A percentile compares a stretch with the other conserved stretches of the same genome.
These are phyloP conservation scores for Candolleomyces efflorescens DNA, from an alignment of 768 basidiomycete genomes.

Conservation along the genomic window DNA sequence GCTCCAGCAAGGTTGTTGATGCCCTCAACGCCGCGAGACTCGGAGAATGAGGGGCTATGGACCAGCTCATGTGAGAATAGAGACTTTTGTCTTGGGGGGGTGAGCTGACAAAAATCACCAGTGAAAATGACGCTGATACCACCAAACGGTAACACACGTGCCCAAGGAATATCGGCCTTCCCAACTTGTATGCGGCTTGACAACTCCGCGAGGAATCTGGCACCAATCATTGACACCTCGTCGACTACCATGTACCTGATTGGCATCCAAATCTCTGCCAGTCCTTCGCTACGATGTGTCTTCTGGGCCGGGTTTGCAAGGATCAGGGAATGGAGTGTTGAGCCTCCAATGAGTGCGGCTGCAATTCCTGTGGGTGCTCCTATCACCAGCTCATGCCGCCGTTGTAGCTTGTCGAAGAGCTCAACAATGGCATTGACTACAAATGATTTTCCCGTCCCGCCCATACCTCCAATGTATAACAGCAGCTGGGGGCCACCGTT, in stretches of 20 bases:
- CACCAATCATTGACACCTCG: constrained; percentile 16
- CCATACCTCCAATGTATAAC: constrained; percentile 24
- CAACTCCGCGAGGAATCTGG: constrained; percentile 16
- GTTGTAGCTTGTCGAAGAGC: constrained; percentile 12
- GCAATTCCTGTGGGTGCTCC: constrained; percentile 27
- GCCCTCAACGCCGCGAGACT: too few relatives aligned
- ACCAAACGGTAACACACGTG: background rate
- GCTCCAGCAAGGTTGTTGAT: too few relatives aligned
- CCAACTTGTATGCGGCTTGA: constrained; percentile 5
- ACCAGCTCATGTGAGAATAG: too few relatives aligned
- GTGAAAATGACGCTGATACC: too few relatives aligned
- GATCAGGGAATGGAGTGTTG: constrained; percentile 24
- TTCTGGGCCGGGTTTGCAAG: constrained; percentile 10
- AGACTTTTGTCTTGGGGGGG: too few relatives aligned
- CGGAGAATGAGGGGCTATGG: too few relatives aligned
- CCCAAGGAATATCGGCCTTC: background rate
- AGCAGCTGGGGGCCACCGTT: constrained; percentile 11
- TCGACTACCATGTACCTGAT: constrained; percentile 19
- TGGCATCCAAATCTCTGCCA: constrained; percentile 12
- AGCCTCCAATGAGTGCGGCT: constrained; percentile 21
- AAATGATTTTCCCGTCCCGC: constrained; percentile 27
- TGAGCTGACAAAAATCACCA: too few relatives aligned
- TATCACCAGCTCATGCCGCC: constrained; percentile 12
- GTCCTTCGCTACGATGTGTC: background rate
- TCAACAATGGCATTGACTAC: constrained; percentile 17